Percentiles rank a stretch among this genome's conserved stretches.
phyloP scores from a whole-genome alignment of 2,329 filamentous ascomycete genomes.

The Nemania serpens region DNA sequence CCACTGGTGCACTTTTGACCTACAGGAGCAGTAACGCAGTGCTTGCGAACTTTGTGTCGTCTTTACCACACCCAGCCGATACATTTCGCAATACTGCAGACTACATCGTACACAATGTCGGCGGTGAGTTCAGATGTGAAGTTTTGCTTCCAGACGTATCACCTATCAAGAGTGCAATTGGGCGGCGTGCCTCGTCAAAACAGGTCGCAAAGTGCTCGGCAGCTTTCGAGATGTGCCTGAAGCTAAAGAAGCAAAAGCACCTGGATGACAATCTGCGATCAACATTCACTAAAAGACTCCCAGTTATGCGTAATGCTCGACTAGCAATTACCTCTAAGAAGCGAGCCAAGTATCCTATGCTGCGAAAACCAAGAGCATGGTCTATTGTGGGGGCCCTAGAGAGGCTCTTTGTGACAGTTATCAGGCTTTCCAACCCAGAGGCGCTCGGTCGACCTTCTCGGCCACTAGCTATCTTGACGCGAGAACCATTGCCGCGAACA shows the following conservation, averaged over 20 bases:
- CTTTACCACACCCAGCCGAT: conserved; percentile 58
- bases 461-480: conserved; percentile 73
- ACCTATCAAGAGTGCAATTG: conserved; percentile 69
- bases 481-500: conserved; percentile 65
- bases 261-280: conserved; percentile 78
- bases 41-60: conserved; percentile 74
- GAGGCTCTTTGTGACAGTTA: conserved; percentile 63
- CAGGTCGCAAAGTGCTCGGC: conserved; percentile 83
- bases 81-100: conserved; percentile 47
- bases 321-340: conserved; percentile 82
- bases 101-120: conserved; percentile 65
- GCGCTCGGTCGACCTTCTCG: conserved; percentile 63
- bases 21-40: conserved; percentile 74
- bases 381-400: conserved; percentile 50
- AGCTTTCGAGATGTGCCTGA: conserved; percentile 80
- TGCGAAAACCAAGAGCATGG: conserved; percentile 80
- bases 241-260: conserved; percentile 67
- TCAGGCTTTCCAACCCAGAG: conserved; percentile 62
- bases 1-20: conserved; percentile 77
- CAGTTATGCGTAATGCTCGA: conserved; percentile 83
- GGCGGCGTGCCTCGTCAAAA: conserved; percentile 70
- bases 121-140: conserved; percentile 72
- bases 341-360: conserved; percentile 75
- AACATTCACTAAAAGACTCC: conserved; percentile 70
- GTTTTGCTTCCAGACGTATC: conserved; percentile 77